phyloP scores from a whole-genome alignment of 2,329 filamentous ascomycete genomes.

The Penicillium brevicompactum region DNA sequence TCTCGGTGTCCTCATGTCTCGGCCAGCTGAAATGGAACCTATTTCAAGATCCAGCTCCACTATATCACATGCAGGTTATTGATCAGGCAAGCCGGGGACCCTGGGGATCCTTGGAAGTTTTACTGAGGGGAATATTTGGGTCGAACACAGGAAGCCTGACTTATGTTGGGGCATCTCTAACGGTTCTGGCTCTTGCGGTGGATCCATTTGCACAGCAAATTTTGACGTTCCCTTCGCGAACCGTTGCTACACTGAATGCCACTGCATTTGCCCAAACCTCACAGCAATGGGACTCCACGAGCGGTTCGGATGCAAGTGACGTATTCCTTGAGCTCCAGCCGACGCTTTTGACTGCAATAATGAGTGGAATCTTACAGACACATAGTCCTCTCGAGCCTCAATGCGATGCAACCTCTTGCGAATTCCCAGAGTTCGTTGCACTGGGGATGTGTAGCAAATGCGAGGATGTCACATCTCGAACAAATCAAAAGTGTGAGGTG shows the following conservation, averaged over 20 bases:
- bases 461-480: slow-evolving; percentile 18
- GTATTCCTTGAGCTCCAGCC: no score
- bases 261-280: slow-evolving; percentile 9
- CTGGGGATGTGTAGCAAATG: slow-evolving; percentile 21
- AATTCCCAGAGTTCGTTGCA: slow-evolving; percentile 14
- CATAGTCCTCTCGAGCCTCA: slow-evolving; percentile 3
- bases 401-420: slow-evolving; percentile 10
- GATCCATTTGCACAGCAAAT: slow-evolving; percentile 34
- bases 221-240: slow-evolving; percentile 10
- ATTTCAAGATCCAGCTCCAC: slow-evolving; percentile 10
- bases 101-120: slow-evolving; percentile 26
- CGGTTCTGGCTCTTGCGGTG: slow-evolving; percentile 25
- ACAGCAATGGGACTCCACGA: slow-evolving; percentile 2
- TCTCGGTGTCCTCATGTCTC: slow-evolving; percentile 29
- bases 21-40: slow-evolving; percentile 35
- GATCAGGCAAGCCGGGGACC: slow-evolving; percentile 33
- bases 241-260: background rate
- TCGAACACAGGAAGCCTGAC: slow-evolving; percentile 12
- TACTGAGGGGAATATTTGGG: no score
- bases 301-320: background rate
- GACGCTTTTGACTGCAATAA: background rate
- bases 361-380: slow-evolving; percentile 4
- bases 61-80: slow-evolving; percentile 27
- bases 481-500: no score
- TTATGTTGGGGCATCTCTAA: slow-evolving; percentile 25